phyloP scores from a whole-genome alignment of 257 asterid species.

The Voacanga thouarsii region DNA sequence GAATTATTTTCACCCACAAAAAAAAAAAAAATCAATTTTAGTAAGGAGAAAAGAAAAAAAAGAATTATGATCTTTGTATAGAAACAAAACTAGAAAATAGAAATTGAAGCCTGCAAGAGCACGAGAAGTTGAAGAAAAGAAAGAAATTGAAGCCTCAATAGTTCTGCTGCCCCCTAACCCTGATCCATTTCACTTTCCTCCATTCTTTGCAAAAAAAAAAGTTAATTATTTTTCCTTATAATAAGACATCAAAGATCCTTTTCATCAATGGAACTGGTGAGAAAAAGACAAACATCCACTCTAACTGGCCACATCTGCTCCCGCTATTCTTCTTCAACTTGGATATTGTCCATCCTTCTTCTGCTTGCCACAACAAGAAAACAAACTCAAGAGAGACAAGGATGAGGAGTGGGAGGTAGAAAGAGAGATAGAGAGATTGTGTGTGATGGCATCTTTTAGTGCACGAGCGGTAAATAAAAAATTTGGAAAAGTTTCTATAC shows the following conservation, averaged over 20 bases:
- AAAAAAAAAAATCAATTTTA: not conserved
- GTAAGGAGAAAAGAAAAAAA: not conserved
- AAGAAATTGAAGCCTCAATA: constrained; percentile 77
- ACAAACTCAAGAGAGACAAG: too few species aligned
- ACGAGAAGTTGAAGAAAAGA: too few species aligned
- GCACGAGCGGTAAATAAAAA: too few species aligned
- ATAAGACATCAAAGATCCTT: not conserved
- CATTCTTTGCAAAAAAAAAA: not conserved
- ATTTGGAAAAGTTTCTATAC: too few species aligned
- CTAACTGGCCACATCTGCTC: too few species aligned
- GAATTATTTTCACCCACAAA: not conserved
- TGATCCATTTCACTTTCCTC: not conserved
- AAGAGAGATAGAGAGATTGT: too few species aligned
- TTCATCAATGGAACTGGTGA: not conserved
- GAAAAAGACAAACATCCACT: constrained; percentile 3
- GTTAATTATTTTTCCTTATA: not conserved
- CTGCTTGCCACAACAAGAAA: too few species aligned
- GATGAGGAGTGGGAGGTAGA: too few species aligned
- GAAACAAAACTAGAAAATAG: not conserved
- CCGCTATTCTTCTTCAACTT: too few species aligned
- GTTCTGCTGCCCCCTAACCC: constrained; percentile 53
- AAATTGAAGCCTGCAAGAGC: constrained; percentile 48
- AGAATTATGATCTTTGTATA: not conserved
- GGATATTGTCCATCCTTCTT: too few species aligned
- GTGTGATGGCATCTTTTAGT: too few species aligned